Base-by-base conservation (phyloP, 805 yeast genomes). In the Candida suzukii region DNA sequence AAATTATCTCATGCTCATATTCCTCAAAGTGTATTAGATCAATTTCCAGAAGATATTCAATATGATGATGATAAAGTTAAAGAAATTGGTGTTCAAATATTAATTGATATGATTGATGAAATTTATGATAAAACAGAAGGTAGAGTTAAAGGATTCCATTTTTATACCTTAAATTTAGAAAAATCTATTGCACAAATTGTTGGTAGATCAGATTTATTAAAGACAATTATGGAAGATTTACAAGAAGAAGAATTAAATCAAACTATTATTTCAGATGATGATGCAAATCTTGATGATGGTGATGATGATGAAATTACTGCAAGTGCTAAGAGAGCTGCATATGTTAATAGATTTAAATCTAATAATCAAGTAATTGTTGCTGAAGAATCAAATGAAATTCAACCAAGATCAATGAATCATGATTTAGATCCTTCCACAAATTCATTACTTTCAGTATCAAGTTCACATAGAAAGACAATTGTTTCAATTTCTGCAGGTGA, bases 151-250 rank as follows among this genome's bases (percentile, higher is more conserved):
- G 95, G 96, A 2, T 83, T 84, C 66, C 99, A 93, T 60, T 88
- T 93, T 61, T 93, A 91, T 59, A 85, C 96, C 0, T 73, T 93
- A 50, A 93, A 93, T 58, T 71, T 93, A 57, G 99, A 93, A 61
- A 88, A 88, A 57, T 85, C 96, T 1, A 81, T 88, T 33, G 96
- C 96, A 1, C 83, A 84, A 48, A 80, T 93, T 33, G 75, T 93
- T 6, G 80, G 82, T 39, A 69, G 69, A 25, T 78, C 88, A 0
- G 62, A 71, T 3, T 63, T 80, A 14, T 64, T 86, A 44, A 65
- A 70, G 17, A 62, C 70, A 34, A 71, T 78, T 25, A 60, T 75
- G 35, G 66, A 66, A 44, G 70, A 67, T 18, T 51, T 67, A 14
- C 69, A 57, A 25, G 70, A 71, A 3, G 71, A 64, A 31, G 67